Percentiles rank a stretch among this genome's conserved stretches.
Conservation (phyloP, 2,329 filamentous ascomycete genomes). For the Hypoxylon sp. region DNA sequence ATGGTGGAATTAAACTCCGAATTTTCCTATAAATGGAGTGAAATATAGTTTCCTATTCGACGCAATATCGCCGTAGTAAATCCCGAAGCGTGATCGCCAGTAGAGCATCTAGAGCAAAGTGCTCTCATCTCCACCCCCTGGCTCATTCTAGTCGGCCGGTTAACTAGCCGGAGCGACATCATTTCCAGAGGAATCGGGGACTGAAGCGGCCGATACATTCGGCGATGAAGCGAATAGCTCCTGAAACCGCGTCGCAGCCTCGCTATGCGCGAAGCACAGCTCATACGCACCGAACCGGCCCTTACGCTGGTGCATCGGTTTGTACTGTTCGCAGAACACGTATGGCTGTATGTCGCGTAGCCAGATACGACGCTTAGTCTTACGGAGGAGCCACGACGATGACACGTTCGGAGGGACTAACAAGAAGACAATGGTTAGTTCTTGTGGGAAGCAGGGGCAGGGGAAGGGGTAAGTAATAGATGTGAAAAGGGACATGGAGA, state of each 20-base stretch:
- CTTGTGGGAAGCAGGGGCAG: no score
- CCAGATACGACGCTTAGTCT: slow-evolving; percentile 64
- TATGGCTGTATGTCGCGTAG: slow-evolving; percentile 70
- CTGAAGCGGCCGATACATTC: slow-evolving; percentile 46
- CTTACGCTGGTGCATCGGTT: slow-evolving; percentile 66
- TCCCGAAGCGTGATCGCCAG: not conserved
- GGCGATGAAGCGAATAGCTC: slow-evolving; percentile 58
- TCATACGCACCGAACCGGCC: slow-evolving; percentile 66
- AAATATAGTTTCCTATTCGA: slow-evolving; percentile 1
- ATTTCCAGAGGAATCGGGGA: slow-evolving; percentile 25
- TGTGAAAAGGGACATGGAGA: not conserved
- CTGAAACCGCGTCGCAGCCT: slow-evolving; percentile 59
- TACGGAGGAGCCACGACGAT: slow-evolving; percentile 67
- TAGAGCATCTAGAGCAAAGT: not conserved
- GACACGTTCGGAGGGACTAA: slow-evolving; percentile 66
- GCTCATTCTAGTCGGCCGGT: not conserved
- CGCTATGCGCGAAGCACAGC: slow-evolving; percentile 61
- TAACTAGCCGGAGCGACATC: slow-evolving; percentile 13
- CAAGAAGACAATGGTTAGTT: slow-evolving; percentile 12
- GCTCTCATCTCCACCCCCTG: not conserved
- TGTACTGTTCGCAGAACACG: slow-evolving; percentile 71
- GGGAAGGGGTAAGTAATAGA: slow-evolving; percentile 4
- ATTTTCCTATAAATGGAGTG: not conserved
- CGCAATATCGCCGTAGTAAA: not conserved
- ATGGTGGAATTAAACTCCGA: not conserved